Evolutionary conservation across 148 eudicot species (phyloP).

Genomic region (Euryodendron excelsum): DNA sequence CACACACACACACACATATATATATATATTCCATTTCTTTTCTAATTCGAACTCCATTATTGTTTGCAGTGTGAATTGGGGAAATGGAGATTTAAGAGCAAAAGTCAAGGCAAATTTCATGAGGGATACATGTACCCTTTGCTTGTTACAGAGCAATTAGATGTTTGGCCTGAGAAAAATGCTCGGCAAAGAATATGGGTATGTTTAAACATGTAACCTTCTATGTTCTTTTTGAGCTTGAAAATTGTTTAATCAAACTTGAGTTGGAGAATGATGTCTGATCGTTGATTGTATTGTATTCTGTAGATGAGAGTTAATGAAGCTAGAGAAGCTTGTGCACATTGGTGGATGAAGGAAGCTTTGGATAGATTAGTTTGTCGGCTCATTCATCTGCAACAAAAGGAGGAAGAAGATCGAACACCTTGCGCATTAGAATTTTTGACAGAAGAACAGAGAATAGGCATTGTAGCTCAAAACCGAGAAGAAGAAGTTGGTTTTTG

Average conservation of each 20-base stretch:
- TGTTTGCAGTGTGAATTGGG: slow-evolving; percentile 43
- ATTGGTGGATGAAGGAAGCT: slow-evolving; percentile 60
- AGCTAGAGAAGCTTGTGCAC: slow-evolving; percentile 35
- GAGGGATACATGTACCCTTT: slow-evolving; percentile 55
- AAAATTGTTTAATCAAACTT: not conserved
- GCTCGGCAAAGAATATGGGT: slow-evolving; percentile 38
- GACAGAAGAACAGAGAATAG: slow-evolving; percentile 11
- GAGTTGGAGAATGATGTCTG: not conserved
- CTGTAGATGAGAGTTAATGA: slow-evolving; percentile 35
- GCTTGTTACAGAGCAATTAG: slow-evolving; percentile 34
- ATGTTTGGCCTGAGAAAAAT: slow-evolving; percentile 51
- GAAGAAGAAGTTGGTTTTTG: slow-evolving; percentile 8
- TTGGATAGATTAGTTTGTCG: slow-evolving; percentile 28
- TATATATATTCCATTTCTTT: too few species aligned
- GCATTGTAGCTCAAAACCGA: slow-evolving; percentile 10
- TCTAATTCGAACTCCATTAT: not conserved
- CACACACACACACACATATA: too few species aligned
- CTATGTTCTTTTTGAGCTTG: not conserved
- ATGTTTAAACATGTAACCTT: not conserved
- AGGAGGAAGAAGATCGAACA: not conserved
- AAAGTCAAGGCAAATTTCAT: slow-evolving; percentile 46
- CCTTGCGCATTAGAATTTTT: slow-evolving; percentile 3
- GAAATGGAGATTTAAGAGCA: slow-evolving; percentile 56
- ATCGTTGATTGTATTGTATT: not conserved
- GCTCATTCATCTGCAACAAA: slow-evolving; percentile 5